Percentiles rank a stretch among this genome's conserved stretches.
Conservation (phyloP, 1,284 basidiomycete genomes). For the Cryptococcus wingfieldii region DNA sequence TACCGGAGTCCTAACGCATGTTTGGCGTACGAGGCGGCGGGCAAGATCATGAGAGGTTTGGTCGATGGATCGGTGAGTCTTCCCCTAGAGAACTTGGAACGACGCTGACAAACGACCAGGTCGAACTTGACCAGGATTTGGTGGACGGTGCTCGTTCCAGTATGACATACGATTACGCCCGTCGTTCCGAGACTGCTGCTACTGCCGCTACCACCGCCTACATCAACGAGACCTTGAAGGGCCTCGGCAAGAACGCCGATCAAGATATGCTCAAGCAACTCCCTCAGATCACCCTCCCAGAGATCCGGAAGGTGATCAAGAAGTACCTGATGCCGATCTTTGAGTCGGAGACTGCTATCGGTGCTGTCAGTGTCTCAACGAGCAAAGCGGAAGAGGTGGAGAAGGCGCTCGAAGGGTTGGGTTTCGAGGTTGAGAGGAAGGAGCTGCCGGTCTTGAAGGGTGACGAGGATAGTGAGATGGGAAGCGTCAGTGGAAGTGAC, state of each 20-base stretch:
- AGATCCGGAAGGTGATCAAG: constrained; percentile 66
- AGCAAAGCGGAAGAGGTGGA: constrained; percentile 72
- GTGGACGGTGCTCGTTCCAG: constrained; percentile 90
- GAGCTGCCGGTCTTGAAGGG: constrained; percentile 47
- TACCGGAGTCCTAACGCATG: constrained; percentile 86
- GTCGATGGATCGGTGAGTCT: constrained; percentile 71
- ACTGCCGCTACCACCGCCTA: constrained; percentile 77
- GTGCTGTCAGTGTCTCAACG: constrained; percentile 75
- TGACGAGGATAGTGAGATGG: constrained; percentile 22
- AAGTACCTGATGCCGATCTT: constrained; percentile 86
- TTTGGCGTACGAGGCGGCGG: constrained; percentile 76
- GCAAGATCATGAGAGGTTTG: constrained; percentile 67
- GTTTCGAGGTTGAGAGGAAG: constrained; percentile 73
- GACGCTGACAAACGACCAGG: constrained; percentile 51
- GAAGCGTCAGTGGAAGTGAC: constrained; percentile 11
- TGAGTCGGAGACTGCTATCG: constrained; percentile 68
- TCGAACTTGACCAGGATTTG: constrained; percentile 73
- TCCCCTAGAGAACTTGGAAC: not conserved
- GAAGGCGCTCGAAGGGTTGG: constrained; percentile 60
- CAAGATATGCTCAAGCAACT: constrained; percentile 71
- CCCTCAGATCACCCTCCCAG: constrained; percentile 63
- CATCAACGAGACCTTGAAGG: constrained; percentile 78
- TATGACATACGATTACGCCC: constrained; percentile 78
- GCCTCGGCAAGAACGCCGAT: constrained; percentile 67
- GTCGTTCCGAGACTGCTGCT: constrained; percentile 74